Conservation (phyloP, 176 grass and related monocot genomes). For the Dactylis glomerata region DNA sequence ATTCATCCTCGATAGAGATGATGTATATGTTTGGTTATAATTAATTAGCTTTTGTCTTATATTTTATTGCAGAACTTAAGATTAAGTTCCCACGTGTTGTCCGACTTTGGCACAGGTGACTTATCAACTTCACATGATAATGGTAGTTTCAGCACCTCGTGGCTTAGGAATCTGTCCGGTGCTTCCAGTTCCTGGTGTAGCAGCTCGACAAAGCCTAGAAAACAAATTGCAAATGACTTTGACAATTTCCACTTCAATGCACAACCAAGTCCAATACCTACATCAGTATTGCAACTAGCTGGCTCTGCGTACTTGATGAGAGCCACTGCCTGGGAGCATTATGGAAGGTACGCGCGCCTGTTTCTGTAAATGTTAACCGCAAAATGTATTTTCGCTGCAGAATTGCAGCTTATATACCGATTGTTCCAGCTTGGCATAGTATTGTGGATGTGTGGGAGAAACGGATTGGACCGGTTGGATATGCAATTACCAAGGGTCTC, state of each 20-base stretch:
- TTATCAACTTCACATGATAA: conserved; percentile 72
- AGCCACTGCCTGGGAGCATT: conserved; percentile 92
- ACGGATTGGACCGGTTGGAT: background rate
- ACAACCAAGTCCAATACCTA: conserved; percentile 79
- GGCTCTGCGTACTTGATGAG: conserved; percentile 77
- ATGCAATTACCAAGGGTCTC: background rate
- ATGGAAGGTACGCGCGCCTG: conserved; percentile 69
- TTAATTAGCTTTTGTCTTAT: conserved; percentile 13
- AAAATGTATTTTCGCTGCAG: conserved; percentile 12
- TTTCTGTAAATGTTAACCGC: conserved; percentile 17
- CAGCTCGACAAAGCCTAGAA: conserved; percentile 35
- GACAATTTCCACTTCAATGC: conserved; percentile 75
- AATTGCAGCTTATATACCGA: background rate
- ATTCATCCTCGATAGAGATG: background rate
- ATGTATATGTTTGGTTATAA: conserved; percentile 13
- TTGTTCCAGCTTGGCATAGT: conserved; percentile 7
- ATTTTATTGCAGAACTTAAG: conserved; percentile 64
- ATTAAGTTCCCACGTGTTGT: conserved; percentile 69
- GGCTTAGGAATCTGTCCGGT: conserved; percentile 69
- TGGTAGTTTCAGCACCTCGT: conserved; percentile 93
- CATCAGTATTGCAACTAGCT: conserved; percentile 83
- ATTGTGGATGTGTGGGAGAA: background rate
- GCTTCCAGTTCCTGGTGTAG: conserved; percentile 39
- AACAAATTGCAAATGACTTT: conserved; percentile 64
- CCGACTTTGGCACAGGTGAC: conserved; percentile 75